Evolutionary conservation across 2,329 filamentous ascomycete species (phyloP).

Genomic region (Aspergillus brunneoviolaceus): DNA sequence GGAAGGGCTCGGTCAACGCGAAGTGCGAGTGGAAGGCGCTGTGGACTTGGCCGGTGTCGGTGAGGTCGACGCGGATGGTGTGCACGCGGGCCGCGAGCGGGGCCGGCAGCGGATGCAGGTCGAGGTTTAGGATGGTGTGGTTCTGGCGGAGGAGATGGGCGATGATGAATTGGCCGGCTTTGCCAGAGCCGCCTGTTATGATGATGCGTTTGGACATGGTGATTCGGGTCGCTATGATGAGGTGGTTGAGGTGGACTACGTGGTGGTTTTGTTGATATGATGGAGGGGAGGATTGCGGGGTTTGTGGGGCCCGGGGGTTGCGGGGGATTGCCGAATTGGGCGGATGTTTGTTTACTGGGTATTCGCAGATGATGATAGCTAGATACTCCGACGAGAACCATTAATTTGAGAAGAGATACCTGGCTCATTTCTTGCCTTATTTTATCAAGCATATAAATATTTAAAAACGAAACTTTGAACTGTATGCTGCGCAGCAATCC

Average conservation of each 20-base stretch:
- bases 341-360: background rate
- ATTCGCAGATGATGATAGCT: too few relatives aligned
- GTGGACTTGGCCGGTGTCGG: constrained; percentile 57
- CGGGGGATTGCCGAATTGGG: background rate
- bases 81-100: constrained; percentile 46
- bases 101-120: constrained; percentile 46
- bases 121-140: constrained; percentile 57
- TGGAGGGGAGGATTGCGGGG: background rate
- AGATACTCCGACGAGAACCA: too few relatives aligned
- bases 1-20: constrained; percentile 45
- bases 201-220: constrained; percentile 46
- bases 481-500: too few relatives aligned
- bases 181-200: constrained; percentile 57
- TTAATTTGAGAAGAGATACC: too few relatives aligned
- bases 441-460: fast-evolving
- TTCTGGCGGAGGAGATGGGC: constrained; percentile 52
- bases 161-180: constrained; percentile 57
- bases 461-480: too few relatives aligned
- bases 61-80: constrained; percentile 57
- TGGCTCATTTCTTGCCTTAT: too few relatives aligned
- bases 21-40: constrained; percentile 59
- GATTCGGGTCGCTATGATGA: background rate
- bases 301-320: background rate
- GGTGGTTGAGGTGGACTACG: constrained; percentile 15
- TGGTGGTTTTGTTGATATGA: background rate